A percentile compares a stretch with the other conserved stretches of the same genome.
phyloP scores from a whole-genome alignment of 352 stramenopile genomes.

The Globisporangium iwayamae region DNA sequence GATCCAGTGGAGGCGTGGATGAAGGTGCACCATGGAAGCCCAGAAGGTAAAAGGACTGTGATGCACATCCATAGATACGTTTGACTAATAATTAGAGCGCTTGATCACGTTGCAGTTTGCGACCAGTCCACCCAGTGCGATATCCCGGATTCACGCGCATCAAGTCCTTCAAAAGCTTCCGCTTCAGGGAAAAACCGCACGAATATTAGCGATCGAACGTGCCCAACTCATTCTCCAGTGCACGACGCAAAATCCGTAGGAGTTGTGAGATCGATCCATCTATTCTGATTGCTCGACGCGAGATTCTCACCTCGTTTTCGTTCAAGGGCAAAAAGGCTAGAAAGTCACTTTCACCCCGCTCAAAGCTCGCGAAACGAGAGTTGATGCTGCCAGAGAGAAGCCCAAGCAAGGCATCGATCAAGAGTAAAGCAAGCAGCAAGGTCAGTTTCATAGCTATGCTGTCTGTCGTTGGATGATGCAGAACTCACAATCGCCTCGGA shows the following conservation, averaged over 20 bases:
- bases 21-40: background rate
- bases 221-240: background rate
- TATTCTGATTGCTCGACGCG: background rate
- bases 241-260: constrained; percentile 3
- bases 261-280: background rate
- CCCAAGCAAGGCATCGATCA: background rate
- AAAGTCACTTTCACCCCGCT: constrained; percentile 1
- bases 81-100: background rate
- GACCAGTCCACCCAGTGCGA: constrained; percentile 17
- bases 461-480: background rate
- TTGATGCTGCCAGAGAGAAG: background rate
- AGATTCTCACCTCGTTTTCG: background rate
- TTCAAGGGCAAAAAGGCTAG: constrained; percentile 5
- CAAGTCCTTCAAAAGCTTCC: background rate
- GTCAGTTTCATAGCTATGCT: background rate
- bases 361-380: constrained; percentile 10
- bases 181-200: background rate
- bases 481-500: background rate
- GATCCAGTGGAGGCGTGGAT: constrained; percentile 3
- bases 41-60: constrained; percentile 5
- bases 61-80: background rate
- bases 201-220: background rate
- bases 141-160: background rate
- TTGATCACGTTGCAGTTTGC: constrained; percentile 9
- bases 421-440: background rate